These are phyloP conservation scores for Quercus tomentella DNA, from an alignment of 331 rosid species.

Conservation along the genomic window DNA sequence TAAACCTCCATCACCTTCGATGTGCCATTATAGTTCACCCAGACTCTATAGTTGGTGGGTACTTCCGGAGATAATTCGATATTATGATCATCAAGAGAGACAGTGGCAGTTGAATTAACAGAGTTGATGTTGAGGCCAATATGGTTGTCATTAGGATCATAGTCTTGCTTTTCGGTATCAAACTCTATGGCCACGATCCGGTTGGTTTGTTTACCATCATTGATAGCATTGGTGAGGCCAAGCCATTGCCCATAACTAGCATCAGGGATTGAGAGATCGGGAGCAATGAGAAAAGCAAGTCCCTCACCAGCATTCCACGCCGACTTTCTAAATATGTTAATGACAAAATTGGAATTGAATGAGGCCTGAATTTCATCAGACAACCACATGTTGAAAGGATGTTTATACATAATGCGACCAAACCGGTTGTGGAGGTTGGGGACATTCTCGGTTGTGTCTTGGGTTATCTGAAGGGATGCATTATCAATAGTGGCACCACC, in stretches of 20 bases:
- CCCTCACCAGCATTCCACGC: constrained; percentile 37
- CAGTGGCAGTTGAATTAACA: constrained; percentile 16
- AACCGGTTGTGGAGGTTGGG: not conserved
- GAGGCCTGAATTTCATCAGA: constrained; percentile 30
- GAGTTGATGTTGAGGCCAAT: constrained; percentile 47
- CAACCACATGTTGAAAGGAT: constrained; percentile 39
- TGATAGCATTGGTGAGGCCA: constrained; percentile 37
- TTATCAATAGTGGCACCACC: constrained; percentile 18
- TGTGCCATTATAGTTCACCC: constrained; percentile 36
- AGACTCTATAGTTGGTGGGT: constrained; percentile 12
- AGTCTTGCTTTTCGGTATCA: constrained; percentile 39
- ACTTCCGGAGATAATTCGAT: constrained; percentile 21
- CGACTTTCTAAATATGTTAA: constrained; percentile 17
- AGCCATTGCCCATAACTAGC: constrained; percentile 41
- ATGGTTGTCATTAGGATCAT: constrained; percentile 35
- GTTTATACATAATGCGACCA: constrained; percentile 34
- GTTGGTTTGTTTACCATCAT: constrained; percentile 19
- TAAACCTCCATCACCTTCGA: constrained; percentile 34
- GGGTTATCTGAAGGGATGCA: constrained; percentile 41
- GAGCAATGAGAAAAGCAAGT: constrained; percentile 45
- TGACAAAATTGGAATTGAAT: constrained; percentile 37
- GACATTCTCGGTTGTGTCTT: constrained; percentile 5
- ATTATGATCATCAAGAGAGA: constrained; percentile 12
- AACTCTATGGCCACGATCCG: constrained; percentile 46
- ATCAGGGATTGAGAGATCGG: constrained; percentile 14